These are phyloP conservation scores for Teratosphaeriaceae sp. DNA, from an alignment of 2,329 filamentous ascomycete species.

Conservation along the genomic window DNA sequence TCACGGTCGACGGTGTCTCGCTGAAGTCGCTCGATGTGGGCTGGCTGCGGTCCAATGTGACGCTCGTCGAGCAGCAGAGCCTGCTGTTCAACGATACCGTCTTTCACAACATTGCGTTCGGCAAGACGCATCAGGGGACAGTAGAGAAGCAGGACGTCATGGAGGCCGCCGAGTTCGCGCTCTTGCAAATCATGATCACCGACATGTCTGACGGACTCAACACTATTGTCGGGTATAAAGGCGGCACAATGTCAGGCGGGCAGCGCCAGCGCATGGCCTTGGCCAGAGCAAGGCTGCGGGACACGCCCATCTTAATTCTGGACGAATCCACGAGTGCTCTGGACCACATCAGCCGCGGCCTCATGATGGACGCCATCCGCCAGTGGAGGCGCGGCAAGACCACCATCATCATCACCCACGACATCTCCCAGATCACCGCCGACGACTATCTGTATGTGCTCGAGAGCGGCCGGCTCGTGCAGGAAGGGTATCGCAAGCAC, in stretches of 20 bases:
- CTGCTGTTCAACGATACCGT: constrained; percentile 77
- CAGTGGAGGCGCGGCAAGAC: constrained; percentile 74
- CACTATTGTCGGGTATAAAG: constrained; percentile 64
- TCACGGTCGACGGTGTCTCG: constrained; percentile 60
- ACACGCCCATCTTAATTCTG: constrained; percentile 74
- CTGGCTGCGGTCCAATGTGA: constrained; percentile 74
- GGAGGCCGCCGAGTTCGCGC: constrained; percentile 58
- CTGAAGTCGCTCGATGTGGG: constrained; percentile 55
- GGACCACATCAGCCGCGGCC: constrained; percentile 61
- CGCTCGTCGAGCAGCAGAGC: constrained; percentile 75
- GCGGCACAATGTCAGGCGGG: constrained; percentile 48
- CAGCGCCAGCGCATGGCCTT: constrained; percentile 43
- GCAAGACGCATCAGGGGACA: constrained; percentile 45
- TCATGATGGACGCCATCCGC: constrained; percentile 69
- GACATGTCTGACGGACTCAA: constrained; percentile 63
- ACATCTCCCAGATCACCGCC: constrained; percentile 66
- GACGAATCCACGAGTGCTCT: constrained; percentile 86
- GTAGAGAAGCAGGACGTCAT: constrained; percentile 51
- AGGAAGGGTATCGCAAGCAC: constrained; percentile 58
- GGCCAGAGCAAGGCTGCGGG: constrained; percentile 53
- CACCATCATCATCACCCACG: constrained; percentile 90
- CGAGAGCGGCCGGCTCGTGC: constrained; percentile 59
- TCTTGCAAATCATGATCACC: constrained; percentile 61
- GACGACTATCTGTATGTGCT: constrained; percentile 77
- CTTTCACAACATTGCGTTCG: constrained; percentile 70